Conservation (phyloP, 2,329 filamentous ascomycete species). For the Ophiocordyceps camponoti-rufipedis region DNA sequence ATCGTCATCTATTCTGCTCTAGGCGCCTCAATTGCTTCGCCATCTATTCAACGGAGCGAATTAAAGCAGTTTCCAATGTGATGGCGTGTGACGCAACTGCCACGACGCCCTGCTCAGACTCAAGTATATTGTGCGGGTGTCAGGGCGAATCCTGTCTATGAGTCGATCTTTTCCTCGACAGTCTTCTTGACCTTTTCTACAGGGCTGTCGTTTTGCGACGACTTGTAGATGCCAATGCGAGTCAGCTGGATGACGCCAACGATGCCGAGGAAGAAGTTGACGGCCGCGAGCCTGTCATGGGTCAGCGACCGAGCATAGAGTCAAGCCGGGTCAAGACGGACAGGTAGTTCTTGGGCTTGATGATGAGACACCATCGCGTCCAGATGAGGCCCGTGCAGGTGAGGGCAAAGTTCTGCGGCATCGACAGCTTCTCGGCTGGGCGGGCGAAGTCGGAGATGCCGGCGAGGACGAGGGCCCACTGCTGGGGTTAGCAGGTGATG, state of each 20-base stretch:
- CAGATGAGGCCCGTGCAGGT: slow-evolving; percentile 88
- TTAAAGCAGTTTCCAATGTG: too few species aligned
- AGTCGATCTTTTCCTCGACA: slow-evolving; percentile 13
- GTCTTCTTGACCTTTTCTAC: slow-evolving; percentile 26
- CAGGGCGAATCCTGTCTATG: slow-evolving; percentile 3
- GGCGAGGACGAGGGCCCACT: slow-evolving; percentile 87
- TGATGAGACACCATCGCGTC: slow-evolving; percentile 97
- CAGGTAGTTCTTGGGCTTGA: slow-evolving; percentile 85
- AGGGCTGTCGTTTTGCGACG: slow-evolving; percentile 34
- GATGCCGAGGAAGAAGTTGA: slow-evolving; percentile 93
- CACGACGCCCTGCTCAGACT: too few species aligned
- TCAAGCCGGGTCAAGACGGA: slow-evolving; percentile 22
- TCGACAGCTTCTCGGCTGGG: slow-evolving; percentile 78
- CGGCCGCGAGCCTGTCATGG: slow-evolving; percentile 54
- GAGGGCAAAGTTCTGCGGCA: slow-evolving; percentile 81
- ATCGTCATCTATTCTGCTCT: too few species aligned
- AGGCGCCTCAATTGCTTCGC: too few species aligned
- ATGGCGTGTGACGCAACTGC: too few species aligned
- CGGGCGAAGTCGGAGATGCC: slow-evolving; percentile 83
- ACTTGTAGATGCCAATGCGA: slow-evolving; percentile 54
- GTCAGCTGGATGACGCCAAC: slow-evolving; percentile 70
- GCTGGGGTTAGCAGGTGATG: not conserved
- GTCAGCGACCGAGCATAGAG: not conserved
- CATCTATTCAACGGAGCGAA: too few species aligned
- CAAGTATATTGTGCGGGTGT: too few species aligned